These are phyloP conservation scores for Cadophora gregata DNA, from an alignment of 2,329 filamentous ascomycete species.

Conservation along the genomic window DNA sequence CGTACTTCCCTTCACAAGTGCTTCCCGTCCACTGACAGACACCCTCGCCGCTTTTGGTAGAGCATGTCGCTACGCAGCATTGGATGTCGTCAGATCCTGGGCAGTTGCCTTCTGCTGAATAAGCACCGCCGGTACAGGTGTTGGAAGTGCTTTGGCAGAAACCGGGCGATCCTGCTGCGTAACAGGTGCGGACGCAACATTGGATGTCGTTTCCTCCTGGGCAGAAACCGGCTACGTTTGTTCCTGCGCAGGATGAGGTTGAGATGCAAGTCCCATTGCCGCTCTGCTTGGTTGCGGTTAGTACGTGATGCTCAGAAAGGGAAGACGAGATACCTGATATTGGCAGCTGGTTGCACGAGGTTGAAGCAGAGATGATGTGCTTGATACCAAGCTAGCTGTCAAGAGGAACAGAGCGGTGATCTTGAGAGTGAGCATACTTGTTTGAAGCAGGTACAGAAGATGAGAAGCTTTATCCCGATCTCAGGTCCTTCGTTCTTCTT, in stretches of 20 bases:
- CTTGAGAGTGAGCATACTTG: background rate
- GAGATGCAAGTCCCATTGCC: slow-evolving; percentile 1
- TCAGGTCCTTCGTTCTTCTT: background rate
- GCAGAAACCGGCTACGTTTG: slow-evolving; percentile 12
- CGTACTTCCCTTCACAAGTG: slow-evolving; percentile 26
- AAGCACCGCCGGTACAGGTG: slow-evolving; percentile 23
- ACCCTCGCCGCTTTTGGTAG: slow-evolving; percentile 25
- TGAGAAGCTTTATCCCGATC: background rate
- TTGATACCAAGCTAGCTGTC: background rate
- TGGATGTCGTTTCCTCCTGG: slow-evolving; percentile 13
- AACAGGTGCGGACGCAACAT: slow-evolving; percentile 23
- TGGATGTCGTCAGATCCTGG: slow-evolving; percentile 31
- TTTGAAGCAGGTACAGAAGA: background rate
- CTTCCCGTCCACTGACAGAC: slow-evolving; percentile 28
- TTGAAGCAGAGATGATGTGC: background rate
- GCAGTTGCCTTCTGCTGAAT: slow-evolving; percentile 27
- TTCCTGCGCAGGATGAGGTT: slow-evolving; percentile 15
- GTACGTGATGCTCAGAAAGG: background rate
- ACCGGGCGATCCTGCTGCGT: slow-evolving; percentile 14
- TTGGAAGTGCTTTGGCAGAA: slow-evolving; percentile 24
- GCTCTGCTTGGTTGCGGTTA: background rate
- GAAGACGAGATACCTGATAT: background rate
- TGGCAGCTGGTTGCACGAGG: background rate
- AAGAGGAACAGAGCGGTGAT: background rate
- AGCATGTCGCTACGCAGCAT: slow-evolving; percentile 34